phyloP scores from a whole-genome alignment of 257 asterid species.

The Solanum tarijense region DNA sequence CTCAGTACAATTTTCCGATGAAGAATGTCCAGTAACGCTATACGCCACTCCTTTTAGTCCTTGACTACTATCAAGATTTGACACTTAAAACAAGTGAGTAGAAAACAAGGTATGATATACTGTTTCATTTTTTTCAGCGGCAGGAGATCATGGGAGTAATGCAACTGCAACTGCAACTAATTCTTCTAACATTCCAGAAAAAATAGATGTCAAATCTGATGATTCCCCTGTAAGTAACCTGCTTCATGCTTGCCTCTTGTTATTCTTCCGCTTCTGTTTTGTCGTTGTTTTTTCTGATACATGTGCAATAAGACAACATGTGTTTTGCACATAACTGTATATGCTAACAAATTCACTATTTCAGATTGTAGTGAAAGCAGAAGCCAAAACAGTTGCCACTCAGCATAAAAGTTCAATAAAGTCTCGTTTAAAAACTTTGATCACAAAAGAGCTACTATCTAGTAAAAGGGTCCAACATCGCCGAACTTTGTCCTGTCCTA shows the following conservation, averaged over 20 bases:
- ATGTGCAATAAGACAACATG: not conserved
- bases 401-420: constrained; percentile 49
- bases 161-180: constrained; percentile 3
- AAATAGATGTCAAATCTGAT: not conserved
- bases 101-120: not conserved
- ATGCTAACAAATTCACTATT: not conserved
- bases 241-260: not conserved
- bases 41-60: not conserved
- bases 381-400: constrained; percentile 11
- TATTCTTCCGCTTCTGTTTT: not conserved
- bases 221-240: constrained; percentile 5
- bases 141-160: constrained; percentile 23
- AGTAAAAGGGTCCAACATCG: constrained; percentile 39
- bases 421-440: constrained; percentile 53
- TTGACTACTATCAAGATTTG: not conserved
- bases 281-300: not conserved
- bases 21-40: not conserved
- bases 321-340: not conserved
- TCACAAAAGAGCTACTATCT: constrained; percentile 43
- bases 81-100: not conserved
- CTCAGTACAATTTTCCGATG: not conserved
- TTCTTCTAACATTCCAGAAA: constrained; percentile 4
- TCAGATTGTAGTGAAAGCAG: constrained; percentile 20
- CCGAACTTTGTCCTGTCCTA: constrained; percentile 54
- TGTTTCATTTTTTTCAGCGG: not conserved